Evolutionary conservation across 208 protist genomes (phyloP).

Genomic region (Angomonas deanei): DNA sequence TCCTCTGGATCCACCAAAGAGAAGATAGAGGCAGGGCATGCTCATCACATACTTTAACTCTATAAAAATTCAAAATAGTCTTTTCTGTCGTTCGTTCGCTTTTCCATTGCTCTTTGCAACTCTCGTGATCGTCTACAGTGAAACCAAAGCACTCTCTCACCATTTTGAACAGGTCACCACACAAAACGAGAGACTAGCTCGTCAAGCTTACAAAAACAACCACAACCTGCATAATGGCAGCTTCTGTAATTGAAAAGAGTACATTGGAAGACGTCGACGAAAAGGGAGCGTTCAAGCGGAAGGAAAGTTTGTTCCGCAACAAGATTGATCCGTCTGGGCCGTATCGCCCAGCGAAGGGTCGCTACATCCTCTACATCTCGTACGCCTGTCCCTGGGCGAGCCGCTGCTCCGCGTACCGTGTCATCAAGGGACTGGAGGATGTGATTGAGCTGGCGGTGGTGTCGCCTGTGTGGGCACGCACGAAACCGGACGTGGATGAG

Average conservation of each 20-base stretch:
- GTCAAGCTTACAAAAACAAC: no score
- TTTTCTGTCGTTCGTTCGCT: slow-evolving; percentile 13
- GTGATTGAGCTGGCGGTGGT: slow-evolving; percentile 44
- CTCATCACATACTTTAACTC: neutral
- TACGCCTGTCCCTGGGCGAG: slow-evolving; percentile 85
- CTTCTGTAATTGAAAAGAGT: slow-evolving; percentile 13
- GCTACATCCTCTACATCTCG: slow-evolving; percentile 89
- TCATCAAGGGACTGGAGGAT: slow-evolving; percentile 55
- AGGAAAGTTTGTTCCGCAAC: slow-evolving; percentile 45
- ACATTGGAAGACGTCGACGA: slow-evolving; percentile 32
- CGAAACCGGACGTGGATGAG: slow-evolving; percentile 29
- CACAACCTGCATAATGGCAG: no score
- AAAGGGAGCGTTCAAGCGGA: slow-evolving; percentile 55
- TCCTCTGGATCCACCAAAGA: slow-evolving; percentile 22
- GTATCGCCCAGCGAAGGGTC: slow-evolving; percentile 35
- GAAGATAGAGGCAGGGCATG: neutral
- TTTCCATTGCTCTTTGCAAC: slow-evolving; percentile 6
- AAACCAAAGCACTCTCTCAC: no score
- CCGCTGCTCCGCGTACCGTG: slow-evolving; percentile 39
- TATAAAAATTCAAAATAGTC: neutral
- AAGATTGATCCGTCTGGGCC: slow-evolving; percentile 26
- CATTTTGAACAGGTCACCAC: no score
- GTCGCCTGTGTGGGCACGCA: slow-evolving; percentile 40
- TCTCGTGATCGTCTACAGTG: no score
- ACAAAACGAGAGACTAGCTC: no score